phyloP scores from a whole-genome alignment of 495 filamentous ascomycete genomes.

The Corynascus novoguineensis region DNA sequence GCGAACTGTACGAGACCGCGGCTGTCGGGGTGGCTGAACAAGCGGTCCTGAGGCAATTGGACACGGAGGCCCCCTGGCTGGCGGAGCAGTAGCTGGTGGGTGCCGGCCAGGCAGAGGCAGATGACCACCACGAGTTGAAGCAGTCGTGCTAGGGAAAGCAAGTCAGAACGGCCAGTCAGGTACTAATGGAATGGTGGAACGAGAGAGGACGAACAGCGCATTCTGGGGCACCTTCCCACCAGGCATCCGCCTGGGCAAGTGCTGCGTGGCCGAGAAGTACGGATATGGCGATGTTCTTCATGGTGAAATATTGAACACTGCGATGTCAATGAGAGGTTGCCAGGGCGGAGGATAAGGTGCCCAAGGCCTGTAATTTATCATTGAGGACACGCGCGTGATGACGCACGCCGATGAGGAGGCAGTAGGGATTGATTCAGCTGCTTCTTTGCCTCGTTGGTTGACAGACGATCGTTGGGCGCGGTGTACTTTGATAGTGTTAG shows the following conservation, averaged over 20 bases:
- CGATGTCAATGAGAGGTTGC: not conserved
- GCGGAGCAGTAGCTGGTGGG: constrained; percentile 42
- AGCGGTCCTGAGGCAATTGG: constrained; percentile 33
- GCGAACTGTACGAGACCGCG: constrained; percentile 34
- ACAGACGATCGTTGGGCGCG: no score
- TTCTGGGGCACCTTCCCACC: constrained; percentile 40
- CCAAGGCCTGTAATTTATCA: not conserved
- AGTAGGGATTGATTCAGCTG: no score
- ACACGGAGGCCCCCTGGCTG: constrained; percentile 30
- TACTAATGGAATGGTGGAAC: not conserved
- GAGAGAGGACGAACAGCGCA: constrained; percentile 39
- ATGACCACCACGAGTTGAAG: constrained; percentile 37
- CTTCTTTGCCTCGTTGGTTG: no score
- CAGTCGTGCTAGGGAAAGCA: constrained; percentile 33
- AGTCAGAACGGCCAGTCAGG: not conserved
- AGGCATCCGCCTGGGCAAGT: constrained; percentile 25
- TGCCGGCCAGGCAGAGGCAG: constrained; percentile 36
- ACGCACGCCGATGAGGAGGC: no score
- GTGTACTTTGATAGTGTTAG: no score
- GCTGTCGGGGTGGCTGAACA: constrained; percentile 40
- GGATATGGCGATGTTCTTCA: constrained; percentile 17
- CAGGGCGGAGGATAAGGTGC: not conserved
- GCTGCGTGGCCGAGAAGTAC: constrained; percentile 17
- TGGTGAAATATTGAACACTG: not conserved
- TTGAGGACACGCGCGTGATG: not conserved